phyloP scores from a whole-genome alignment of 805 yeast species.

The Candida xiaguanensis region DNA sequence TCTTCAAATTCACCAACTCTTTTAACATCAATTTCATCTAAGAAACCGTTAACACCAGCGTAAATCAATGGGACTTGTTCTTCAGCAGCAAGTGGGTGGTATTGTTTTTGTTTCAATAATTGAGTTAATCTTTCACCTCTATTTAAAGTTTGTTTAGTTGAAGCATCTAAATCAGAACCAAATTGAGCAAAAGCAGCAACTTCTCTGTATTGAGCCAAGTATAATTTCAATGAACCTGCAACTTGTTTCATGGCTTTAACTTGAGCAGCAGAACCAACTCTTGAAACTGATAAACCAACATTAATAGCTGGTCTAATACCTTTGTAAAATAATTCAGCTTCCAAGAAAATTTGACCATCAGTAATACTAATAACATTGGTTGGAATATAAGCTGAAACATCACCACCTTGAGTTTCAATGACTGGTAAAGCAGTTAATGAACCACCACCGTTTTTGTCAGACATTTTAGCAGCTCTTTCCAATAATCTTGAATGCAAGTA shows the following conservation, averaged over 20 bases:
- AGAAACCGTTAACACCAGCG: constrained; percentile 99
- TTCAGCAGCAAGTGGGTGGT: constrained; percentile 95
- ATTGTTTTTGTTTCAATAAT: constrained; percentile 97
- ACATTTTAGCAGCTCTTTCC: constrained; percentile 98
- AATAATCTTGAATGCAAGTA: constrained; percentile 91
- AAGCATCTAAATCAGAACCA: constrained; percentile 99
- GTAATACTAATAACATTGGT: constrained; percentile 97
- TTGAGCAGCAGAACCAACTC: constrained; percentile 99
- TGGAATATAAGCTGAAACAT: constrained; percentile 96
- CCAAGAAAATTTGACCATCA: constrained; percentile 97
- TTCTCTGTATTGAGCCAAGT: constrained; percentile 99
- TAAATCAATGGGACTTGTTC: constrained; percentile 97
- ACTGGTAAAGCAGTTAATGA: constrained; percentile 94
- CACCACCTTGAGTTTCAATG: constrained; percentile 99
- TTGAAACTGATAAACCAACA: constrained; percentile 99
- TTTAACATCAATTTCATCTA: constrained; percentile 80
- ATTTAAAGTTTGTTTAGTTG: constrained; percentile 96
- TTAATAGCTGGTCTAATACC: constrained; percentile 99
- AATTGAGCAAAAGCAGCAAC: constrained; percentile 99
- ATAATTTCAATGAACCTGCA: constrained; percentile 99
- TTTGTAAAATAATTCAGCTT: constrained; percentile 99
- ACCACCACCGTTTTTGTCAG: constrained; percentile 85
- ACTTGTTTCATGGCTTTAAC: constrained; percentile 99
- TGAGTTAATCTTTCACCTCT: constrained; percentile 99
- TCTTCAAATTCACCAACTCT: constrained; percentile 89